phyloP scores from a whole-genome alignment of 331 rosid species.

The Arachis monticola region DNA sequence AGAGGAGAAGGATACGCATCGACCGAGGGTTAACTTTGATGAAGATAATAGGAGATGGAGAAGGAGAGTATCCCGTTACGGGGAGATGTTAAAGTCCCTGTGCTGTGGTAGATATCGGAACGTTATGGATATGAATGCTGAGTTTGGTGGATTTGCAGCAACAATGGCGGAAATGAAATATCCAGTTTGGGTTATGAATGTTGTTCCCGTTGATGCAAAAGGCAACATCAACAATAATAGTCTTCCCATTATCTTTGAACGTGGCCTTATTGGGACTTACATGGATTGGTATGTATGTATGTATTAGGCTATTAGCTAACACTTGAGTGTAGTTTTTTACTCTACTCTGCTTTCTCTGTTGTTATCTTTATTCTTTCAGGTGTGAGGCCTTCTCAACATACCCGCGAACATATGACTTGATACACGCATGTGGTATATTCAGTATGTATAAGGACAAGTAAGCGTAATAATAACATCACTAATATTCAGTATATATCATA shows the following conservation, averaged over 20 bases:
- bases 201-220: slow-evolving; percentile 57
- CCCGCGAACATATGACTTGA: slow-evolving; percentile 65
- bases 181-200: slow-evolving; percentile 66
- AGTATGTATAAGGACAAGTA: slow-evolving; percentile 61
- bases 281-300: slow-evolving; percentile 53
- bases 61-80: slow-evolving; percentile 51
- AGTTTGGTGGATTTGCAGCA: slow-evolving; percentile 64
- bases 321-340: not conserved
- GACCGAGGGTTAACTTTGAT: slow-evolving; percentile 47
- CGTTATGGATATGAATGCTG: slow-evolving; percentile 73
- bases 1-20: slow-evolving; percentile 44
- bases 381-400: slow-evolving; percentile 71
- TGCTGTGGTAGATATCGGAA: slow-evolving; percentile 53
- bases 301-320: not conserved
- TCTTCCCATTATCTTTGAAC: slow-evolving; percentile 56
- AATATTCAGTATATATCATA: not conserved
- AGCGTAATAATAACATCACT: slow-evolving; percentile 17
- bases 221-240: slow-evolving; percentile 2
- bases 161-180: slow-evolving; percentile 46
- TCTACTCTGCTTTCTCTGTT: not conserved
- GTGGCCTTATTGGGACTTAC: slow-evolving; percentile 65
- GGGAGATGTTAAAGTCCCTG: slow-evolving; percentile 44
- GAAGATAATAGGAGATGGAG: slow-evolving; percentile 51
- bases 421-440: slow-evolving; percentile 59
- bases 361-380: slow-evolving; percentile 41